These are phyloP conservation scores for Trifolium subterraneum DNA, from an alignment of 306 rosid species.

Conservation along the genomic window DNA sequence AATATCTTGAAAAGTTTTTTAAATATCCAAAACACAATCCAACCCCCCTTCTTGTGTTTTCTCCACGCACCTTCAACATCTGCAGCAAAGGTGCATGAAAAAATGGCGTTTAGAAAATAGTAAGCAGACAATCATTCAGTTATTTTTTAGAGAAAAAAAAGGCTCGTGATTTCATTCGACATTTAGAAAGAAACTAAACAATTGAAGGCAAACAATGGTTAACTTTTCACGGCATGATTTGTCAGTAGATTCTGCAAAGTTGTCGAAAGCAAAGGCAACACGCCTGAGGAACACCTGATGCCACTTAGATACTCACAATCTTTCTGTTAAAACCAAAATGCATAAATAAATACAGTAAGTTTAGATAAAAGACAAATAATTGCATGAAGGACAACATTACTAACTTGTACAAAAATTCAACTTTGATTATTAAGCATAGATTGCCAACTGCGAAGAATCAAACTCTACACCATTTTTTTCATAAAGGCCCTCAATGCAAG, in stretches of 20 bases:
- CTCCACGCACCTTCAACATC: too few relatives aligned
- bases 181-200: conserved; percentile 31
- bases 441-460: neutral
- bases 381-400: conserved; percentile 19
- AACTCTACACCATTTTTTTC: neutral
- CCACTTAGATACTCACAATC: conserved; percentile 95
- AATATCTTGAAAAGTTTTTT: too few relatives aligned
- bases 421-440: conserved; percentile 16
- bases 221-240: conserved; percentile 93
- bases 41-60: too few relatives aligned
- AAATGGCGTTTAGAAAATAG: conserved; percentile 27
- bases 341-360: conserved; percentile 29
- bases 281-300: conserved; percentile 94
- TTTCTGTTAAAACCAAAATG: conserved; percentile 66
- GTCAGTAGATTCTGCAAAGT: conserved; percentile 91
- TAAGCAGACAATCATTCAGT: conserved; percentile 6
- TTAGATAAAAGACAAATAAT: conserved; percentile 18
- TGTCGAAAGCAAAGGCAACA: conserved; percentile 89
- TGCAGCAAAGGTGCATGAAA: conserved; percentile 45
- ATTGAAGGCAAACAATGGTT: conserved; percentile 41
- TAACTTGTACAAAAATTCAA: conserved; percentile 25
- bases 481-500: conserved; percentile 9
- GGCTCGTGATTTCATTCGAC: neutral
- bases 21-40: too few relatives aligned
- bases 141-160: neutral